Evolutionary conservation across 345 rosid species (phyloP).

Genomic region (Moringa oleifera): DNA sequence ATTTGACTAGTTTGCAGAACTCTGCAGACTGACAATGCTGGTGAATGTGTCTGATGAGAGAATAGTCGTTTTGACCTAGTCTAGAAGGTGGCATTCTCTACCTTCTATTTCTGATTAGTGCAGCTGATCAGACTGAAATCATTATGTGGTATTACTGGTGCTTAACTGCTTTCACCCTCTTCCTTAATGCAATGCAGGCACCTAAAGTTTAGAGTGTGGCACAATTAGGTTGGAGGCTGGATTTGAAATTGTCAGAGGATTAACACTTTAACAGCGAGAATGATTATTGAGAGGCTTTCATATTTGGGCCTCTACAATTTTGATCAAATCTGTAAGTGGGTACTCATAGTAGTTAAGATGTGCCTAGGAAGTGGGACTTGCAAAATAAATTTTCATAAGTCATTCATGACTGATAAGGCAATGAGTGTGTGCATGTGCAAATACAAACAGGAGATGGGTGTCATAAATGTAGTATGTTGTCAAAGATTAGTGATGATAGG

Average conservation of each 20-base stretch:
- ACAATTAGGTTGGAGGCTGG: not conserved
- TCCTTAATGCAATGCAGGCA: not conserved
- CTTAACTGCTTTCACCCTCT: not conserved
- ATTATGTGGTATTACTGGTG: not conserved
- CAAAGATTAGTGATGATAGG: no score
- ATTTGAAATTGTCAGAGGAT: not conserved
- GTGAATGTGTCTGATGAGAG: no score
- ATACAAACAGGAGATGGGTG: no score
- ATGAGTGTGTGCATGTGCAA: no score
- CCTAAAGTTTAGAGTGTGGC: not conserved
- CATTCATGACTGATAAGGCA: not conserved
- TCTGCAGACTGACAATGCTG: no score
- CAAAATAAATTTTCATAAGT: not conserved
- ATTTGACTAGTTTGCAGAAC: not conserved
- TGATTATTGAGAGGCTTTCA: not conserved
- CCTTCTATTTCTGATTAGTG: not conserved
- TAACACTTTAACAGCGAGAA: not conserved
- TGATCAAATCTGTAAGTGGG: not conserved
- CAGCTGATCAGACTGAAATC: not conserved
- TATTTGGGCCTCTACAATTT: not conserved
- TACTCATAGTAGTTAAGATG: not conserved
- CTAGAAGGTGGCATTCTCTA: not conserved
- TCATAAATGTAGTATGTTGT: no score
- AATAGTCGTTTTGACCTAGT: no score
- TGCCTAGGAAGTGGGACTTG: not conserved